Conservation (phyloP, 202 grass and related monocot species). For the Eragrostis tef region DNA sequence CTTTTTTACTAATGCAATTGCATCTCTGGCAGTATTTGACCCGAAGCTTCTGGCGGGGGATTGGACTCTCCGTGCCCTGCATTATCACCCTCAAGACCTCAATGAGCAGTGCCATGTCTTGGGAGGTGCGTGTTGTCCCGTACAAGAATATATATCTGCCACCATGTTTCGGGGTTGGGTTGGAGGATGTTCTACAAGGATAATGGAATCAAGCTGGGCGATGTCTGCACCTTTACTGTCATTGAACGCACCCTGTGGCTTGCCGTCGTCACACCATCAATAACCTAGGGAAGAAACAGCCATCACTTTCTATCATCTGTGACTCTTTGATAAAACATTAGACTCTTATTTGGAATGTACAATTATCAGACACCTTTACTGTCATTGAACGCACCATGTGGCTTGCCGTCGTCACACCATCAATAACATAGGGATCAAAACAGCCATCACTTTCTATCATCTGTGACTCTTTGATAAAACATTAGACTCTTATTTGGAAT, state of each 20-base stretch:
- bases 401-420: no score
- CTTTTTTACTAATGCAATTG: no score
- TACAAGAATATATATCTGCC: background rate
- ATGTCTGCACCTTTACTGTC: background rate
- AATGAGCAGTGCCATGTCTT: background rate
- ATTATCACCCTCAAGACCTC: background rate
- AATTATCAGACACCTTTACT: no score
- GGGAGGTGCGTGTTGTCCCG: background rate
- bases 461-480: no score
- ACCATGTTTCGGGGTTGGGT: background rate
- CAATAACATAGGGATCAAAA: no score
- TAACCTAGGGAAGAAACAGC: no score
- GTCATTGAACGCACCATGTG: no score
- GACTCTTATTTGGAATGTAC: no score
- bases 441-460: no score
- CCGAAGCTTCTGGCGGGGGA: background rate
- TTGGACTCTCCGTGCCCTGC: background rate
- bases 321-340: no score
- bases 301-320: no score
- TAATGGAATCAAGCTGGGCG: background rate
- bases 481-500: no score
- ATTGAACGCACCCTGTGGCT: background rate
- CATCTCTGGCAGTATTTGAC: background rate
- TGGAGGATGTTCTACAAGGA: background rate
- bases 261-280: background rate